Conservation (phyloP, 2,329 filamentous ascomycete species). For the Fusarium duplospermum region DNA sequence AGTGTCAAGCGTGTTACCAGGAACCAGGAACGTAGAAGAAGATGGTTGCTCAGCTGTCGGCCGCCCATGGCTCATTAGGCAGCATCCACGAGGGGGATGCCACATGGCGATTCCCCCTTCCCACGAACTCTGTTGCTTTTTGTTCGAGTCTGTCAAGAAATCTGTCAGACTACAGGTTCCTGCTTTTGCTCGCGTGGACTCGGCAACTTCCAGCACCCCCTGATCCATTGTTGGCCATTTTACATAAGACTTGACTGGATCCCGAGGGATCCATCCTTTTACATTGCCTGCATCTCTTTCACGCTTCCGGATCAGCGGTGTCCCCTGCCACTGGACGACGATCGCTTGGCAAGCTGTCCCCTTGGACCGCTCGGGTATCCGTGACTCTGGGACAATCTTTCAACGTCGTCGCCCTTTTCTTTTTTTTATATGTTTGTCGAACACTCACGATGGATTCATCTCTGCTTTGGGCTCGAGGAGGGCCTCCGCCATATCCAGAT, state of each 20-base stretch:
- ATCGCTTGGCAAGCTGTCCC: slow-evolving; percentile 13
- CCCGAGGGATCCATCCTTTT: neutral
- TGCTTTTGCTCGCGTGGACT: neutral
- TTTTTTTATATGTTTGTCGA: neutral
- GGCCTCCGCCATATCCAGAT: slow-evolving; percentile 38
- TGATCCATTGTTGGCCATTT: neutral
- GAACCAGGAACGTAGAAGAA: slow-evolving; percentile 12
- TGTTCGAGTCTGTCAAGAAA: neutral
- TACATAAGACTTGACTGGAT: slow-evolving; percentile 21
- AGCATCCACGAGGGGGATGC: neutral
- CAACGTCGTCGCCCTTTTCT: neutral
- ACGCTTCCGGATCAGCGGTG: neutral
- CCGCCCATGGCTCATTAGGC: neutral
- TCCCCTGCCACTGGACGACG: slow-evolving; percentile 8
- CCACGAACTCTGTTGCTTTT: slow-evolving; percentile 20
- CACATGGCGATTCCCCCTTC: neutral
- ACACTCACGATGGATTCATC: slow-evolving; percentile 12
- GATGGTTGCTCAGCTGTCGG: slow-evolving; percentile 29
- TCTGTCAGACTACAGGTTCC: neutral
- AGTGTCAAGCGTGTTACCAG: slow-evolving; percentile 2
- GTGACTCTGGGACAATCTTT: neutral
- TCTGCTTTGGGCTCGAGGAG: slow-evolving; percentile 17
- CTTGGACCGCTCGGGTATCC: neutral
- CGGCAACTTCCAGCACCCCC: neutral
- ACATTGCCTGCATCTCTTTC: neutral